phyloP scores from a whole-genome alignment of 2,329 filamentous ascomycete species.

The Cadophora sp. region DNA sequence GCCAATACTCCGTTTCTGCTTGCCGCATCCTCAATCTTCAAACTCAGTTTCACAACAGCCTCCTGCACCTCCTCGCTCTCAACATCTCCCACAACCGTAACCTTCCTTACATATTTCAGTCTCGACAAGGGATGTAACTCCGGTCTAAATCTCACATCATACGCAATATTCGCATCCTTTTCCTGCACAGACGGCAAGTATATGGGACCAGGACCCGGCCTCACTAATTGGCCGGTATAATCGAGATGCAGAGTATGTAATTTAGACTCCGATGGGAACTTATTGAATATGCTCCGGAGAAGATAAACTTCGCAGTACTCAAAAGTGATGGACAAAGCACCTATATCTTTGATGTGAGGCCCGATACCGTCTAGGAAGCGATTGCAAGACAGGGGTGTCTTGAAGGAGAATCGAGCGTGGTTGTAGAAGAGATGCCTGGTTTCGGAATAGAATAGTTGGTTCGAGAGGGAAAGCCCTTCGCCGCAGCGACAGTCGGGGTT shows the following conservation, averaged over 20 bases:
- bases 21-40: constrained; percentile 17
- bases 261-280: background rate
- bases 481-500: constrained; percentile 26
- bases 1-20: background rate
- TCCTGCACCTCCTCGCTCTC: constrained; percentile 22
- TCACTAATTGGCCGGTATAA: background rate
- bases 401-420: constrained; percentile 24
- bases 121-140: constrained; percentile 22
- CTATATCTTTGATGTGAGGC: constrained; percentile 8
- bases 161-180: background rate
- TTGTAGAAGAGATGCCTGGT: constrained; percentile 26
- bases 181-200: constrained; percentile 11
- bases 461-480: constrained; percentile 25
- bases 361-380: constrained; percentile 22
- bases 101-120: constrained; percentile 15
- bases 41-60: constrained; percentile 21
- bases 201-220: background rate
- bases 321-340: constrained; percentile 13
- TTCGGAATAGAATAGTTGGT: constrained; percentile 25
- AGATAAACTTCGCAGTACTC: background rate
- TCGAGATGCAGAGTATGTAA: constrained; percentile 14
- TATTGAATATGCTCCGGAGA: constrained; percentile 15
- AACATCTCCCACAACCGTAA: constrained; percentile 23
- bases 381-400: constrained; percentile 1
- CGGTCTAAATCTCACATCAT: constrained; percentile 22